Conservation (phyloP, 768 basidiomycete genomes). For the Lentinula sp. region DNA sequence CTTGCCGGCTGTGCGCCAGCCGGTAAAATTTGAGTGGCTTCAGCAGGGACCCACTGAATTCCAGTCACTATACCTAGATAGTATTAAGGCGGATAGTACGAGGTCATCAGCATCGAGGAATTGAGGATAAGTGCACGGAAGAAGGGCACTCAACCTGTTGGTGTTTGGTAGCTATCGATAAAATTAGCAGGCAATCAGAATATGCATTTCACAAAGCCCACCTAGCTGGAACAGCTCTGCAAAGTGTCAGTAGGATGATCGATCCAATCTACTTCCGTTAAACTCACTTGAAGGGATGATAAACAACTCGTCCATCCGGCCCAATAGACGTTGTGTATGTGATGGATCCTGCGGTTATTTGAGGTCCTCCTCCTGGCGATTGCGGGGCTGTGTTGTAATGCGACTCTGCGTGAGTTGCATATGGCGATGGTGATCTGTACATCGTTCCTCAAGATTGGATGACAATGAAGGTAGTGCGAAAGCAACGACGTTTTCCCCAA, state of each 20-base stretch:
- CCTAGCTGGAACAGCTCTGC: constrained; percentile 73
- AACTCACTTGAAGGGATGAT: constrained; percentile 72
- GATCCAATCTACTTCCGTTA: constrained; percentile 10
- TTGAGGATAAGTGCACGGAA: not conserved
- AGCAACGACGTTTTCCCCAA: not conserved
- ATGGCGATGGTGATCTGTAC: constrained; percentile 22
- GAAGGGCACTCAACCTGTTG: constrained; percentile 17
- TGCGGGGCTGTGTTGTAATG: constrained; percentile 11
- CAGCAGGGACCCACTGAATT: constrained; percentile 42
- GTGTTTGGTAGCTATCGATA: constrained; percentile 59
- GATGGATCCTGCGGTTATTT: constrained; percentile 61
- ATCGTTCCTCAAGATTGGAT: constrained; percentile 13
- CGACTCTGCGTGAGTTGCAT: not conserved
- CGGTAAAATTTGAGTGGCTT: constrained; percentile 38
- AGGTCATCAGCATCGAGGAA: not conserved
- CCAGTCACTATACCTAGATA: constrained; percentile 55
- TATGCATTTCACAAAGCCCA: constrained; percentile 20
- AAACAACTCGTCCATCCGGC: constrained; percentile 55
- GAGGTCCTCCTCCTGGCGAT: constrained; percentile 24
- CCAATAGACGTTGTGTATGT: constrained; percentile 66
- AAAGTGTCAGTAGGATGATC: constrained; percentile 10
- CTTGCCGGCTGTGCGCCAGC: constrained; percentile 54
- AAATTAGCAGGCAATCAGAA: not conserved
- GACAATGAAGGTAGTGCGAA: not conserved
- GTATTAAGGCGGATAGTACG: not conserved